phyloP scores from a whole-genome alignment of 2,329 filamentous ascomycete species.

The Cladosporium cucumerinum region DNA sequence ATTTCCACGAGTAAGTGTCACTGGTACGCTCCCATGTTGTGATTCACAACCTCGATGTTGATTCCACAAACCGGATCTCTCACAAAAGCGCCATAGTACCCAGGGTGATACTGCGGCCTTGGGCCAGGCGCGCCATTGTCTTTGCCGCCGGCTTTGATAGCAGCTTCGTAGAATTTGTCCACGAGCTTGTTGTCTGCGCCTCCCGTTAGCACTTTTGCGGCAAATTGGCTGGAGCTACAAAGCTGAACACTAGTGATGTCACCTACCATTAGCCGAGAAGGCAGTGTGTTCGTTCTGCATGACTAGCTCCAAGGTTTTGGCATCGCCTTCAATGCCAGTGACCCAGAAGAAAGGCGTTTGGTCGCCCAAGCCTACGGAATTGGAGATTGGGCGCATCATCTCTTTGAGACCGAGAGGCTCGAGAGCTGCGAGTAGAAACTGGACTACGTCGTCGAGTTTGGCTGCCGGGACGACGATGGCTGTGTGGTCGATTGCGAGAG shows the following conservation, averaged over 20 bases:
- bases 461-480: constrained; percentile 11
- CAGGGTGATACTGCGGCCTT: constrained; percentile 16
- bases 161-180: constrained; percentile 16
- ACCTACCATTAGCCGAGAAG: constrained; percentile 12
- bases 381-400: constrained; percentile 13
- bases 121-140: constrained; percentile 19
- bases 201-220: neutral
- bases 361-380: constrained; percentile 17
- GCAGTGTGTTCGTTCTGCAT: constrained; percentile 17
- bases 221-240: neutral
- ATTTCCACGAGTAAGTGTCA: neutral
- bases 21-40: neutral
- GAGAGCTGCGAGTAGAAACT: constrained; percentile 15
- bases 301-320: constrained; percentile 1
- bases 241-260: neutral
- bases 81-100: constrained; percentile 20
- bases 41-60: constrained; percentile 17
- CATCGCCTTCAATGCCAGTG: constrained; percentile 4
- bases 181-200: constrained; percentile 12
- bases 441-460: constrained; percentile 14
- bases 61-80: constrained; percentile 17
- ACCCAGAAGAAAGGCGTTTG: constrained; percentile 18
- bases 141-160: constrained; percentile 17
- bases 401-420: constrained; percentile 13
- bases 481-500: constrained; percentile 18